These are phyloP conservation scores for Amaranthus cruentus DNA, from an alignment of 148 eudicot species.

Conservation along the genomic window DNA sequence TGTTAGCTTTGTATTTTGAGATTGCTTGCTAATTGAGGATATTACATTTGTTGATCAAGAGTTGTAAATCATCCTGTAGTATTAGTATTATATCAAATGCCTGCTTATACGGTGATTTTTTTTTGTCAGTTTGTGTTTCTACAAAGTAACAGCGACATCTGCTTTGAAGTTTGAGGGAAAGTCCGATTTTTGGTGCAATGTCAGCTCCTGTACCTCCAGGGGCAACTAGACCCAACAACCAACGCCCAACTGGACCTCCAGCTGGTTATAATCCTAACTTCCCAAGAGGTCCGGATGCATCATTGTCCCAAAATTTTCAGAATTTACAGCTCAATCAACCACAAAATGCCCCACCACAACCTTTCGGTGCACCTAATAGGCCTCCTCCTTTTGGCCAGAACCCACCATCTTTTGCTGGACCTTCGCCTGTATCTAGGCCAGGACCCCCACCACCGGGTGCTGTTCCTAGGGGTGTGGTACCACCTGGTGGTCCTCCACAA, in stretches of 20 bases:
- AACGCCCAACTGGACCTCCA: slow-evolving; percentile 32
- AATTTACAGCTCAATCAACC: slow-evolving; percentile 69
- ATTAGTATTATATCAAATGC: no score
- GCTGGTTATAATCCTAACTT: slow-evolving; percentile 60
- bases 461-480: slow-evolving; percentile 51
- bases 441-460: slow-evolving; percentile 85
- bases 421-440: slow-evolving; percentile 47
- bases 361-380: slow-evolving; percentile 38
- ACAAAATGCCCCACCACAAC: slow-evolving; percentile 34
- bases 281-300: slow-evolving; percentile 21
- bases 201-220: slow-evolving; percentile 61
- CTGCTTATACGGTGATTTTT: slow-evolving; percentile 10
- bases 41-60: no score
- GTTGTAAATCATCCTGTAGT: no score
- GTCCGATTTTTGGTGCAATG: slow-evolving; percentile 32
- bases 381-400: slow-evolving; percentile 58
- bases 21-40: no score
- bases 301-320: slow-evolving; percentile 65
- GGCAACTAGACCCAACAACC: slow-evolving; percentile 66
- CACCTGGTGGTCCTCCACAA: slow-evolving; percentile 56
- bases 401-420: slow-evolving; percentile 49
- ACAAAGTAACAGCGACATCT: background rate
- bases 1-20: no score
- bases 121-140: slow-evolving; percentile 10
- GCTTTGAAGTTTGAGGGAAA: slow-evolving; percentile 11